Conservation (phyloP, 805 yeast genomes). For the Cyberlindnera mycetangii region DNA sequence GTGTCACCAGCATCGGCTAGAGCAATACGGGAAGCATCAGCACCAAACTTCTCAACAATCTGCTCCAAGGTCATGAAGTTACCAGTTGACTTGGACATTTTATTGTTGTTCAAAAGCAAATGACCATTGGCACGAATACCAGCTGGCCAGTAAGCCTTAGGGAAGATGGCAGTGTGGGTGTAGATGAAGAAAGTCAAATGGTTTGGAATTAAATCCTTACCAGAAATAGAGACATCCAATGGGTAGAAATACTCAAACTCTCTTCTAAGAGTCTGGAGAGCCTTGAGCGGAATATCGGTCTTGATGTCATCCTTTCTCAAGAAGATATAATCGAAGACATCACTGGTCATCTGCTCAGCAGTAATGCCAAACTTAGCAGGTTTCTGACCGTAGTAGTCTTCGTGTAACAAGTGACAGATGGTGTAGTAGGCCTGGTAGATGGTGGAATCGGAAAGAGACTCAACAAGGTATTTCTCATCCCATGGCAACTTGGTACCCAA, state of each 20-base stretch:
- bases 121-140: slow-evolving; percentile 97
- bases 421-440: slow-evolving; percentile 95
- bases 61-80: slow-evolving; percentile 90
- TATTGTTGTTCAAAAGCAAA: slow-evolving; percentile 89
- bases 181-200: slow-evolving; percentile 95
- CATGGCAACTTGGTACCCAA: slow-evolving; percentile 94
- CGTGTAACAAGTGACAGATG: slow-evolving; percentile 78
- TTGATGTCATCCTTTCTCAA: slow-evolving; percentile 56
- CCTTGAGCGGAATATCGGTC: slow-evolving; percentile 58
- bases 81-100: slow-evolving; percentile 98
- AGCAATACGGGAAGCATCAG: slow-evolving; percentile 96
- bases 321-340: slow-evolving; percentile 89
- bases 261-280: slow-evolving; percentile 74
- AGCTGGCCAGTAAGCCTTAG: slow-evolving; percentile 85
- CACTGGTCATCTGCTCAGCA: slow-evolving; percentile 87
- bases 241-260: slow-evolving; percentile 98
- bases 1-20: slow-evolving; percentile 98
- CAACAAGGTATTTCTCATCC: slow-evolving; percentile 92
- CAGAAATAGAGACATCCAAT: slow-evolving; percentile 86
- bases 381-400: slow-evolving; percentile 78
- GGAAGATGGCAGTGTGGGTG: slow-evolving; percentile 90
- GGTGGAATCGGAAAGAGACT: slow-evolving; percentile 94
- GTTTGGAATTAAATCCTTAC: slow-evolving; percentile 96
- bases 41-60: slow-evolving; percentile 85
- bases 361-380: slow-evolving; percentile 70